phyloP scores from a whole-genome alignment of 805 yeast genomes.

The Cephaloascus fragrans region DNA sequence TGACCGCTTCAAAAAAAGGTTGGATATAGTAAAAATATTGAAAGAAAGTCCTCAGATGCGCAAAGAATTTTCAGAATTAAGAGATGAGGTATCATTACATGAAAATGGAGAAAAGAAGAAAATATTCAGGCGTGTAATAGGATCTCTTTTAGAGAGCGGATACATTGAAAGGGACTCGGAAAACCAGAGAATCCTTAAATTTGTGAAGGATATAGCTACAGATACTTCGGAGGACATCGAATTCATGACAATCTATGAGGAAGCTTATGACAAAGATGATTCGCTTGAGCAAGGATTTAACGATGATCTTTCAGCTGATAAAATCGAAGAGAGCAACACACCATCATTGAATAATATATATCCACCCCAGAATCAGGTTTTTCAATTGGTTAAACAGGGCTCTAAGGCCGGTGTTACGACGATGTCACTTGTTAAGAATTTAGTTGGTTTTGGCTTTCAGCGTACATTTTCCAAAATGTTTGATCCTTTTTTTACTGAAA shows the following conservation, averaged over 20 bases:
- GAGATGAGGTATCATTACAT: slow-evolving; percentile 45
- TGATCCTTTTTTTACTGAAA: slow-evolving; percentile 35
- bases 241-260: slow-evolving; percentile 11
- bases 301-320: background rate
- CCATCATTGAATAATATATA: slow-evolving; percentile 42
- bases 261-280: slow-evolving; percentile 12
- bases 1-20: slow-evolving; percentile 10
- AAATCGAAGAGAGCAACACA: slow-evolving; percentile 3
- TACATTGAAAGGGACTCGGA: slow-evolving; percentile 44
- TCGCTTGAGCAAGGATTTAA: slow-evolving; percentile 10
- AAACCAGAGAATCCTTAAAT: slow-evolving; percentile 19
- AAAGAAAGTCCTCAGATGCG: slow-evolving; percentile 51
- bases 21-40: slow-evolving; percentile 35
- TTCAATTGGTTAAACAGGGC: slow-evolving; percentile 29
- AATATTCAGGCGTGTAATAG: slow-evolving; percentile 38
- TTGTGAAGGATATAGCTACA: background rate
- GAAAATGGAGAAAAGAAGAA: slow-evolving; percentile 26
- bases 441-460: slow-evolving; percentile 47
- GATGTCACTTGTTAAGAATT: slow-evolving; percentile 35
- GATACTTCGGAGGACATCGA: slow-evolving; percentile 1
- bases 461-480: slow-evolving; percentile 42
- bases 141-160: slow-evolving; percentile 32
- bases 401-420: slow-evolving; percentile 49
- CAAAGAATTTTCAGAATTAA: slow-evolving; percentile 52
- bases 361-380: slow-evolving; percentile 59